These are phyloP conservation scores for Saturnispora serradocipensis DNA, from an alignment of 805 yeast species.

Conservation along the genomic window DNA sequence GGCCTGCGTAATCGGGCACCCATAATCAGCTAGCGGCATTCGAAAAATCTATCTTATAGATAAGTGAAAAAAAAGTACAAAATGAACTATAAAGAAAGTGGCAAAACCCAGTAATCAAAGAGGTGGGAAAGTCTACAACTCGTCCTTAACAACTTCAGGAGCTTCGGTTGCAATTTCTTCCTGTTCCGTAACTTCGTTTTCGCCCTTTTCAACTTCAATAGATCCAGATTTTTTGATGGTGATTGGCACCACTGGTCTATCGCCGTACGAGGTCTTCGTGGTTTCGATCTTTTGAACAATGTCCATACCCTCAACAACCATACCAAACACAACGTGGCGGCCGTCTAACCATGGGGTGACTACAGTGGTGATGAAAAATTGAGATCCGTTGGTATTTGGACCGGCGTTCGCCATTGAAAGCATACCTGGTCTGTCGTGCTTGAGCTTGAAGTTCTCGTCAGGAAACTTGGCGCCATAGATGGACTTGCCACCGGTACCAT, in stretches of 20 bases:
- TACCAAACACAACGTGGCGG: constrained; percentile 93
- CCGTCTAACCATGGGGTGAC: constrained; percentile 89
- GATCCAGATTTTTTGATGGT: constrained; percentile 68
- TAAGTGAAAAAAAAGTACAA: background rate
- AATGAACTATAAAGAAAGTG: background rate
- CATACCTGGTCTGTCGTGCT: constrained; percentile 61
- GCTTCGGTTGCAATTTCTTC: constrained; percentile 9
- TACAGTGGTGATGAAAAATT: constrained; percentile 91
- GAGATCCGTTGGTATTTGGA: constrained; percentile 80
- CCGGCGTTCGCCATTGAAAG: constrained; percentile 80
- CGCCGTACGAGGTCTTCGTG: constrained; percentile 60
- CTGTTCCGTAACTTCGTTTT: background rate
- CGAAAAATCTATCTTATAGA: background rate
- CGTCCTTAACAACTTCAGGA: constrained; percentile 24
- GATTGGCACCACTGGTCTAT: constrained; percentile 61
- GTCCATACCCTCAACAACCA: constrained; percentile 83
- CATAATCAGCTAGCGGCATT: background rate
- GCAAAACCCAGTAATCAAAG: background rate
- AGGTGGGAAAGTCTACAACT: constrained; percentile 20
- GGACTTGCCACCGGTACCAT: constrained; percentile 68
- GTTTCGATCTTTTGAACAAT: constrained; percentile 66
- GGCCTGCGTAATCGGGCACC: background rate
- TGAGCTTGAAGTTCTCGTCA: constrained; percentile 60
- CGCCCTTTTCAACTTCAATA: constrained; percentile 25
- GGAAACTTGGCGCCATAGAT: constrained; percentile 59